phyloP scores from a whole-genome alignment of 257 asterid species.

The Primulina tabacum region DNA sequence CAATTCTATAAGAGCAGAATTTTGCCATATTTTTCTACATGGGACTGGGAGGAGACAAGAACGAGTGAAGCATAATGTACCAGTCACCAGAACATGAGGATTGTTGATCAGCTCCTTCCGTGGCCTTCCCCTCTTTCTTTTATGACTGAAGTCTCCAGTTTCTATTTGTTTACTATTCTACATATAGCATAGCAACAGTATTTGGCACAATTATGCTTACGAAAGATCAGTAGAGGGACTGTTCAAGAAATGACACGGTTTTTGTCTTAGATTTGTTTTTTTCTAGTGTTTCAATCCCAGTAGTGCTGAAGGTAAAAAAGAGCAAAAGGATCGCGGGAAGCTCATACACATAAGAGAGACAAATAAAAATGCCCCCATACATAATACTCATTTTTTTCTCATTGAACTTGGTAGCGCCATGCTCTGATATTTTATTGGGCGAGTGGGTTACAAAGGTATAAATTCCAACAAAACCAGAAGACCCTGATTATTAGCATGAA shows the following conservation, averaged over 20 bases:
- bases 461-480: no score
- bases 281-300: background rate
- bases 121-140: conserved; percentile 60
- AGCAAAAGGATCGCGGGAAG: background rate
- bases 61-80: conserved; percentile 28
- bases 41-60: conserved; percentile 14
- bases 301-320: background rate
- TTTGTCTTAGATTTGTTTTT: background rate
- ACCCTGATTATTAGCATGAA: no score
- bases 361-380: background rate
- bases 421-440: no score
- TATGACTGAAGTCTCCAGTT: conserved; percentile 28
- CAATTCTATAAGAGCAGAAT: conserved; percentile 6
- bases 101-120: conserved; percentile 21
- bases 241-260: no score
- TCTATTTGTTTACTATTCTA: conserved; percentile 38
- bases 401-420: no score
- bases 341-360: conserved; percentile 13
- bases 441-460: no score
- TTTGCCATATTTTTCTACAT: background rate
- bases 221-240: background rate
- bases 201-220: background rate
- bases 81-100: conserved; percentile 29
- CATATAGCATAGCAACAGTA: conserved; percentile 23
- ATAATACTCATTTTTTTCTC: no score